phyloP scores from a whole-genome alignment of 768 basidiomycete species.

The Trametes coccinea region DNA sequence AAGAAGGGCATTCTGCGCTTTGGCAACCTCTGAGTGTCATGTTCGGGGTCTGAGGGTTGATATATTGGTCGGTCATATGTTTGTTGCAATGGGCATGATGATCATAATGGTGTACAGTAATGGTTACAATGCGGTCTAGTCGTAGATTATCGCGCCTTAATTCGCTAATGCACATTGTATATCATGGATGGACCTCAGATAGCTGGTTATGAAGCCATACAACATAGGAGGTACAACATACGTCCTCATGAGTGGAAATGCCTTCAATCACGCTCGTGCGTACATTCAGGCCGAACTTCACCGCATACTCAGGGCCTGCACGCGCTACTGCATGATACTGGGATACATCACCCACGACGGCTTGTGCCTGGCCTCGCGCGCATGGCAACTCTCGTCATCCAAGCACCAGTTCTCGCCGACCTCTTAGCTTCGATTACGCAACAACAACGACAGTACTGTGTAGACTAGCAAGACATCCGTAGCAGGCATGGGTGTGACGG shows the following conservation, averaged over 20 bases:
- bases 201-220: too few relatives aligned
- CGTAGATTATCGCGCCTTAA: neutral
- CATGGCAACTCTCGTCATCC: neutral
- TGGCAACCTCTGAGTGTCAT: neutral
- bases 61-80: neutral
- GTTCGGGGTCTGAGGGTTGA: too few relatives aligned
- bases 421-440: slow-evolving; percentile 18
- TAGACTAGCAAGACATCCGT: slow-evolving; percentile 22
- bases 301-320: too few relatives aligned
- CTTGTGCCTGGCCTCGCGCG: too few relatives aligned
- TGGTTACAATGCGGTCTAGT: neutral
- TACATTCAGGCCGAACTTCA: too few relatives aligned
- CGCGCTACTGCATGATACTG: too few relatives aligned
- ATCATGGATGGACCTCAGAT: neutral
- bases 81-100: too few relatives aligned
- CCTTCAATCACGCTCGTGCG: too few relatives aligned
- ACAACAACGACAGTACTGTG: slow-evolving; percentile 24
- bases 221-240: too few relatives aligned
- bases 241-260: too few relatives aligned
- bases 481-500: slow-evolving; percentile 18
- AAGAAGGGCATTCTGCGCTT: slow-evolving; percentile 21
- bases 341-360: too few relatives aligned
- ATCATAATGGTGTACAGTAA: too few relatives aligned
- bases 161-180: neutral
- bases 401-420: slow-evolving; percentile 7